phyloP scores from a whole-genome alignment of 352 stramenopile genomes.

The Globisporangium uncinulatum region DNA sequence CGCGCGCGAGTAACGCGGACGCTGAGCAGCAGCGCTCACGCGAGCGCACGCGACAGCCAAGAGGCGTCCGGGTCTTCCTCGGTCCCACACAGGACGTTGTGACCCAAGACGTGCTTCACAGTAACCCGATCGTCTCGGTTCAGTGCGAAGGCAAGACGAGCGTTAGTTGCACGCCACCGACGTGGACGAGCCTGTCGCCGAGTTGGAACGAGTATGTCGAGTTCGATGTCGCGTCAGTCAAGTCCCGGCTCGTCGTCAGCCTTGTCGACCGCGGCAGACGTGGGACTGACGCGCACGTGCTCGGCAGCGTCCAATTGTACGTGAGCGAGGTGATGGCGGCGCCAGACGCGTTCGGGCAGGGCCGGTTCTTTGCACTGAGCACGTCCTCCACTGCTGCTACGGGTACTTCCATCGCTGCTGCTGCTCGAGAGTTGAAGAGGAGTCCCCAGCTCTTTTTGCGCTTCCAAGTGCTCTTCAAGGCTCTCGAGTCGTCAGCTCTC shows the following conservation, averaged over 20 bases:
- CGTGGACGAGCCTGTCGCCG: slow-evolving; percentile 54
- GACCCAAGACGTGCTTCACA: slow-evolving; percentile 37
- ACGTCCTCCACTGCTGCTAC: background rate
- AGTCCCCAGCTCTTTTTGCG: slow-evolving; percentile 13
- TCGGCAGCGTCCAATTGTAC: slow-evolving; percentile 36
- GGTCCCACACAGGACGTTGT: slow-evolving; percentile 33
- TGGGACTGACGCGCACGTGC: slow-evolving; percentile 12
- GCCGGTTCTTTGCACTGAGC: slow-evolving; percentile 14
- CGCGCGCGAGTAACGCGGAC: background rate
- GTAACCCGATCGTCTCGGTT: slow-evolving; percentile 39
- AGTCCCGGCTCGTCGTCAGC: slow-evolving; percentile 31
- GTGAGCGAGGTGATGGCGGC: slow-evolving; percentile 32
- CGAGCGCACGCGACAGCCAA: slow-evolving; percentile 8
- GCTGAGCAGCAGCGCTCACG: background rate
- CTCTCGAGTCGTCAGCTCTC: background rate
- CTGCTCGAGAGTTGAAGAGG: slow-evolving; percentile 11
- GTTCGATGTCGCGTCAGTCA: slow-evolving; percentile 31
- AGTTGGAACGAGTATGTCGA: slow-evolving; percentile 62
- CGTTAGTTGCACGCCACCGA: slow-evolving; percentile 25
- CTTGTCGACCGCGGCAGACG: slow-evolving; percentile 32
- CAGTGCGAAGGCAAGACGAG: slow-evolving; percentile 33
- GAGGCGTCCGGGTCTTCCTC: slow-evolving; percentile 36
- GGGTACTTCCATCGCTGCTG: background rate
- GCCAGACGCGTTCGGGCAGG: slow-evolving; percentile 12
- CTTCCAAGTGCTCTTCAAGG: slow-evolving; percentile 10